A percentile compares a stretch with the other conserved stretches of the same genome.
Conservation (phyloP, 768 basidiomycete genomes). For the Russula olivacea region DNA sequence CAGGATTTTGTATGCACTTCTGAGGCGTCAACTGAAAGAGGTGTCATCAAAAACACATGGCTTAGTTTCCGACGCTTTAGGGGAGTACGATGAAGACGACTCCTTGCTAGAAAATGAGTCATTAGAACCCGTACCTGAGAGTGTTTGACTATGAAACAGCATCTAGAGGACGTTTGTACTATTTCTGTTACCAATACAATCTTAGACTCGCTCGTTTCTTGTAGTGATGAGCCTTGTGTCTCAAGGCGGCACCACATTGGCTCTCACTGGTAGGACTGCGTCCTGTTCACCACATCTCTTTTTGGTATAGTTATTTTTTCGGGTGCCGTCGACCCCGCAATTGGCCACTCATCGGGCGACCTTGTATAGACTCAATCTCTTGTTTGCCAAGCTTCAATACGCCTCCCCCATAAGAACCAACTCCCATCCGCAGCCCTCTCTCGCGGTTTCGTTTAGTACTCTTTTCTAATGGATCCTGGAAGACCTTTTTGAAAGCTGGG, state of each 20-base stretch:
- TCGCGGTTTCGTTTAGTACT: slow-evolving; percentile 42
- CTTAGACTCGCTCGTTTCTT: background rate
- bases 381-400: slow-evolving; percentile 55
- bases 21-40: slow-evolving; percentile 50
- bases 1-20: slow-evolving; percentile 62
- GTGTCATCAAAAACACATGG: slow-evolving; percentile 46
- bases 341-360: slow-evolving; percentile 16
- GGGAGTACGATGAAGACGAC: slow-evolving; percentile 54
- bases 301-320: slow-evolving; percentile 28
- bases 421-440: slow-evolving; percentile 69
- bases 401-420: slow-evolving; percentile 70
- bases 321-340: slow-evolving; percentile 25
- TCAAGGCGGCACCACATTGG: background rate
- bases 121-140: slow-evolving; percentile 26
- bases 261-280: background rate
- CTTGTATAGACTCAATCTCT: slow-evolving; percentile 46
- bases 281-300: slow-evolving; percentile 24
- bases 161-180: background rate
- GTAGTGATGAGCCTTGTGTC: background rate
- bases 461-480: slow-evolving; percentile 36
- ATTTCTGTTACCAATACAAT: background rate
- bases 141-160: slow-evolving; percentile 4
- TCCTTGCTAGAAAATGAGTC: slow-evolving; percentile 42
- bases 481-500: slow-evolving; percentile 64
- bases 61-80: slow-evolving; percentile 52